Evolutionary conservation across 2,329 filamentous ascomycete species (phyloP).

Genomic region (Cytospora paraplurivora): DNA sequence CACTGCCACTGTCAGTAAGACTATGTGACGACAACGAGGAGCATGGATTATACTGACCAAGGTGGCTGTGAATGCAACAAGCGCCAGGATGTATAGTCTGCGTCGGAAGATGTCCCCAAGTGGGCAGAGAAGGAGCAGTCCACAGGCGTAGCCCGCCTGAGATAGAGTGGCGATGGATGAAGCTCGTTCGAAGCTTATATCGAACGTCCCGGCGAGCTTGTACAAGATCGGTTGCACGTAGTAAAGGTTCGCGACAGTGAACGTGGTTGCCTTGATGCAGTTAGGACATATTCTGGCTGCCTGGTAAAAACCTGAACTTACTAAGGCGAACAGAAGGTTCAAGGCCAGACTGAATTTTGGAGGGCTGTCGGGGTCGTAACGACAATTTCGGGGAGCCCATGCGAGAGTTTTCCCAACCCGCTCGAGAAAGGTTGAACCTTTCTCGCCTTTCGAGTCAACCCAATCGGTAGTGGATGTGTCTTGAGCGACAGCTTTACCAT

Average conservation of each 20-base stretch:
- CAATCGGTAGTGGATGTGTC: not conserved
- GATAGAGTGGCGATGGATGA: constrained; percentile 71
- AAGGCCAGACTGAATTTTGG: constrained; percentile 67
- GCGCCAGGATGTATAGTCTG: constrained; percentile 66
- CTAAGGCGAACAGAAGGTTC: constrained; percentile 72
- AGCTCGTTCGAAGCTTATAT: constrained; percentile 69
- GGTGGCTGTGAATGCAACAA: constrained; percentile 69
- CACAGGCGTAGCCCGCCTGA: constrained; percentile 77
- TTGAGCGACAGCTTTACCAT: not conserved
- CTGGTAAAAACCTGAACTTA: constrained; percentile 34
- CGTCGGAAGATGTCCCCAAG: constrained; percentile 71
- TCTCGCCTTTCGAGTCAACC: not conserved
- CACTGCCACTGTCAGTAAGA: constrained; percentile 44
- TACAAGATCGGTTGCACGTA: constrained; percentile 81
- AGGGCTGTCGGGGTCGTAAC: constrained; percentile 67
- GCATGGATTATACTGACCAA: constrained; percentile 50
- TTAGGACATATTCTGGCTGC: not conserved
- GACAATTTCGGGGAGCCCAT: constrained; percentile 67
- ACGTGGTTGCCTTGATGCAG: constrained; percentile 51
- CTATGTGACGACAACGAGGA: not conserved
- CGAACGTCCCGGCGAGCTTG: constrained; percentile 70
- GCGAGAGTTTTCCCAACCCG: constrained; percentile 38
- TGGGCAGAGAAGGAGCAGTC: constrained; percentile 74
- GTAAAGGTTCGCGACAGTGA: constrained; percentile 80
- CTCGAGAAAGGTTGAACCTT: not conserved